Conservation (phyloP, 108 stramenopile species). For the Cyclotella baltica region DNA sequence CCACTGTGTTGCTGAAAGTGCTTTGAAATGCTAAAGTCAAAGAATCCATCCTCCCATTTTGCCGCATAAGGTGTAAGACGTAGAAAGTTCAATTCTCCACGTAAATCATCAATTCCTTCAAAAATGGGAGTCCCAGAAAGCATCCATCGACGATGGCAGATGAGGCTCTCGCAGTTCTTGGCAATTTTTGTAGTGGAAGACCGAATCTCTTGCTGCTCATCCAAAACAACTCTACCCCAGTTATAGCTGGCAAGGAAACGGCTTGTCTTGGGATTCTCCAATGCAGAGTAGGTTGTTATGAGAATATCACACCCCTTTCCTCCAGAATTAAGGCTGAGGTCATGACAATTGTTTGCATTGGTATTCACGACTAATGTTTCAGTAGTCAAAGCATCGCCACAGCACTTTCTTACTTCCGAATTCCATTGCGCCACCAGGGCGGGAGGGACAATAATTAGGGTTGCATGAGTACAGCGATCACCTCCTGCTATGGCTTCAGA, state of each 20-base stretch:
- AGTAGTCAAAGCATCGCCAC: constrained; percentile 30
- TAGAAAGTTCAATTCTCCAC: constrained; percentile 85
- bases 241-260: constrained; percentile 7
- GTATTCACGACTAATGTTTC: background rate
- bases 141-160: constrained; percentile 72
- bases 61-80: constrained; percentile 77
- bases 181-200: constrained; percentile 75
- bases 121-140: constrained; percentile 83
- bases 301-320: constrained; percentile 49
- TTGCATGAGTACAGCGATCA: constrained; percentile 50
- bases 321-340: constrained; percentile 17
- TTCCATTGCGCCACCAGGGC: constrained; percentile 73
- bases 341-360: background rate
- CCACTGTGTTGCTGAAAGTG: constrained; percentile 53
- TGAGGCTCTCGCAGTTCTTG: constrained; percentile 57
- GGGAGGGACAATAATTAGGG: constrained; percentile 81
- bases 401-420: constrained; percentile 61
- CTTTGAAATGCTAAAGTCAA: constrained; percentile 62
- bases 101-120: constrained; percentile 74
- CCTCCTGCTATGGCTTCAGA: background rate
- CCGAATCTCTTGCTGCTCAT: constrained; percentile 89
- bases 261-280: constrained; percentile 26
- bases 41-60: constrained; percentile 82
- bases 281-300: constrained; percentile 59
- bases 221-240: constrained; percentile 76